Conservation (phyloP, 495 filamentous ascomycete species). For the Hypoxylon intermedium region DNA sequence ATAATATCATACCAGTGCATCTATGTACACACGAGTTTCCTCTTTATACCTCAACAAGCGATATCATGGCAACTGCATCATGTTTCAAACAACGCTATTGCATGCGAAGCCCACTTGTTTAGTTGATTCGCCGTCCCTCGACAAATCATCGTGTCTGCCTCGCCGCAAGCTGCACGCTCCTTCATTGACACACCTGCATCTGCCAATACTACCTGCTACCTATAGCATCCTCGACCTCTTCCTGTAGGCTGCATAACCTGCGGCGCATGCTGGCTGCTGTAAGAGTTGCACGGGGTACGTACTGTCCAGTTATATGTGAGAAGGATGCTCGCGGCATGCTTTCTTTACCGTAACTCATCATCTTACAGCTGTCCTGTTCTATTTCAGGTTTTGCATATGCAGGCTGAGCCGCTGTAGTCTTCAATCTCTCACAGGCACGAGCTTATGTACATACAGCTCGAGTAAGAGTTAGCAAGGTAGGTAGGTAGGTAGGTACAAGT, state of each 20-base stretch:
- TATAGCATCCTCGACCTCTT: slow-evolving; percentile 11
- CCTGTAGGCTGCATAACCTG: slow-evolving; percentile 21
- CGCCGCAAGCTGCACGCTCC: slow-evolving; percentile 36
- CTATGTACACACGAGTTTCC: slow-evolving; percentile 2
- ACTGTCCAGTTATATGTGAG: not conserved
- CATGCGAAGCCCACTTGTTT: slow-evolving; percentile 18
- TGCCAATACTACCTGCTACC: slow-evolving; percentile 28
- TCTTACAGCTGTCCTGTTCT: slow-evolving; percentile 30
- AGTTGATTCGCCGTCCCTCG: slow-evolving; percentile 18
- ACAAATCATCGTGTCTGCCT: slow-evolving; percentile 29
- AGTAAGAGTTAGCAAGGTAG: slow-evolving; percentile 22
- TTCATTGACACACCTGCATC: slow-evolving; percentile 18
- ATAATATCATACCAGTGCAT: slow-evolving; percentile 17
- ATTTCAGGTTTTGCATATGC: slow-evolving; percentile 28
- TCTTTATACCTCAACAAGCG: slow-evolving; percentile 9
- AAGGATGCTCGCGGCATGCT: too few relatives aligned
- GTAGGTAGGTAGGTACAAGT: too few relatives aligned
- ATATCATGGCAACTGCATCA: slow-evolving; percentile 24
- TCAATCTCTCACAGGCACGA: slow-evolving; percentile 11
- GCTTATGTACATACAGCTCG: slow-evolving; percentile 22
- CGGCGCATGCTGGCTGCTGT: slow-evolving; percentile 16
- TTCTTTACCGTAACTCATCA: slow-evolving; percentile 16
- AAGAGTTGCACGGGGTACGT: not conserved
- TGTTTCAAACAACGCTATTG: slow-evolving; percentile 29
- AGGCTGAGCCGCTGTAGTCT: slow-evolving; percentile 19